Percentiles rank a stretch among this genome's conserved stretches.
These are phyloP conservation scores for Clitopilus hobsonii DNA, from an alignment of 768 basidiomycete species.

Conservation along the genomic window DNA sequence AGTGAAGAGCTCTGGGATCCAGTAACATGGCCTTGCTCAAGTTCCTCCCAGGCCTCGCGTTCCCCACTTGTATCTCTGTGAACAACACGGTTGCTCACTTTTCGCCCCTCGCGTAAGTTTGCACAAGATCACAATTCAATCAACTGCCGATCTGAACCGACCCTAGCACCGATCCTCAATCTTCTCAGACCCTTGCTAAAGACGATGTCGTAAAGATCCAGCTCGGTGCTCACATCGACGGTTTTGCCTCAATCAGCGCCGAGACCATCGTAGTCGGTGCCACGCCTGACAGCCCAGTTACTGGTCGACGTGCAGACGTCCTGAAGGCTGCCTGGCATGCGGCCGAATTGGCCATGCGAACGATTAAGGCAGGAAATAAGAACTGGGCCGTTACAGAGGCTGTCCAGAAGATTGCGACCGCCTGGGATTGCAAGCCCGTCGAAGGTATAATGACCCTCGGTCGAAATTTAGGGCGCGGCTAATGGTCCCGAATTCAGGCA, in stretches of 20 bases:
- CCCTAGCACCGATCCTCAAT: slow-evolving; percentile 67
- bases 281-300: slow-evolving; percentile 65
- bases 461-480: not conserved
- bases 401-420: slow-evolving; percentile 64
- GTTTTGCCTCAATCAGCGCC: slow-evolving; percentile 89
- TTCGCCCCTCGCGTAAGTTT: slow-evolving; percentile 84
- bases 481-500: slow-evolving; percentile 45
- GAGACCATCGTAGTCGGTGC: slow-evolving; percentile 92
- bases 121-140: slow-evolving; percentile 21
- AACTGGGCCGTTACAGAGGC: slow-evolving; percentile 94
- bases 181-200: slow-evolving; percentile 65
- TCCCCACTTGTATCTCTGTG: slow-evolving; percentile 91
- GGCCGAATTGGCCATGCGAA: slow-evolving; percentile 87
- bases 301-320: slow-evolving; percentile 85
- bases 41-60: slow-evolving; percentile 67
- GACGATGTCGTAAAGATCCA: slow-evolving; percentile 95
- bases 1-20: slow-evolving; percentile 18
- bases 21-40: not conserved
- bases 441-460: slow-evolving; percentile 57
- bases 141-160: slow-evolving; percentile 9
- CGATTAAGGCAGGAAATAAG: slow-evolving; percentile 87
- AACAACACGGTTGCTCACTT: slow-evolving; percentile 96
- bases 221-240: slow-evolving; percentile 96
- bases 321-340: slow-evolving; percentile 93
- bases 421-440: slow-evolving; percentile 87